phyloP scores from a whole-genome alignment of 1,284 basidiomycete genomes.

The Naganishia cerealis region DNA sequence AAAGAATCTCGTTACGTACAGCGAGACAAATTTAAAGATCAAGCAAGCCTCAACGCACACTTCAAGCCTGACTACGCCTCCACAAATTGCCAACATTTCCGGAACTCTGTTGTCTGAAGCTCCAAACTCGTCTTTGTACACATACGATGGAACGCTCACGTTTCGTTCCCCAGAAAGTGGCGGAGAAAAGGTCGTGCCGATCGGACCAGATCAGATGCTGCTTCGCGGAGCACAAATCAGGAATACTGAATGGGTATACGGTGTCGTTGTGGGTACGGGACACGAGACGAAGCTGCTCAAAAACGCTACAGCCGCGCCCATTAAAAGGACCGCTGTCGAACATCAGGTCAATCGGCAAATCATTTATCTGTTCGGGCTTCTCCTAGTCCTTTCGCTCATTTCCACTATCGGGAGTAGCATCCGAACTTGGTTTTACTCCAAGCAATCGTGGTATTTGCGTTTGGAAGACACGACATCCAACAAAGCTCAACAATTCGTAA shows the following conservation, averaged over 20 bases:
- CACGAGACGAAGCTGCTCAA: slow-evolving; percentile 99
- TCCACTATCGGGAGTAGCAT: slow-evolving; percentile 91
- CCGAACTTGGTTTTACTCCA: slow-evolving; percentile 79
- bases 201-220: slow-evolving; percentile 92
- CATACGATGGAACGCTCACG: slow-evolving; percentile 80
- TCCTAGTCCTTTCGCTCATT: slow-evolving; percentile 82
- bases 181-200: slow-evolving; percentile 69
- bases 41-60: slow-evolving; percentile 91
- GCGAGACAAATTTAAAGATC: slow-evolving; percentile 98
- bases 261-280: slow-evolving; percentile 89
- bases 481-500: slow-evolving; percentile 54
- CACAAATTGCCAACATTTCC: slow-evolving; percentile 69
- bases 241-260: slow-evolving; percentile 96
- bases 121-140: slow-evolving; percentile 96
- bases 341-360: slow-evolving; percentile 95
- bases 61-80: slow-evolving; percentile 71
- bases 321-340: slow-evolving; percentile 95
- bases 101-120: slow-evolving; percentile 90
- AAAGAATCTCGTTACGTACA: slow-evolving; percentile 44
- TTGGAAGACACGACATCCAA: slow-evolving; percentile 50
- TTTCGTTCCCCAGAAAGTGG: slow-evolving; percentile 55
- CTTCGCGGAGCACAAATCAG: slow-evolving; percentile 91
- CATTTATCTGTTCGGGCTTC: slow-evolving; percentile 86
- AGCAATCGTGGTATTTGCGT: slow-evolving; percentile 77
- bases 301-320: slow-evolving; percentile 88